Conservation (phyloP, 495 filamentous ascomycete genomes). For the Penicillium daleae region DNA sequence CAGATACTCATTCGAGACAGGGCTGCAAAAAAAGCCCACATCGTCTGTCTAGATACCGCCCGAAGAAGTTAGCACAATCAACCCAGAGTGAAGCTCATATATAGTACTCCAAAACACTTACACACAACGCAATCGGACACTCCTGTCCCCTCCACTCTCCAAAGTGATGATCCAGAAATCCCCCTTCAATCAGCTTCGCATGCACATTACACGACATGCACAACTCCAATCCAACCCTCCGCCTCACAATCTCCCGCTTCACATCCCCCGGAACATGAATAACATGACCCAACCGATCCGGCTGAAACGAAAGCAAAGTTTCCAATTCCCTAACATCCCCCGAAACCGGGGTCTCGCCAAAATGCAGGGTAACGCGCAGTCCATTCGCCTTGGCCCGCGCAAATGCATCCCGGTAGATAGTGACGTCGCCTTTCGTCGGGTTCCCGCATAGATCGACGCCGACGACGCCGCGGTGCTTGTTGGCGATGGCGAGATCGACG, state of each 20-base stretch:
- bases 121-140: constrained; percentile 61
- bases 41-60: constrained; percentile 71
- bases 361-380: constrained; percentile 74
- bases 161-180: constrained; percentile 74
- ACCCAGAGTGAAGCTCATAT: not conserved
- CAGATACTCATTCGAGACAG: constrained; percentile 77
- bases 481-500: constrained; percentile 64
- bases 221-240: constrained; percentile 68
- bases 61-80: not conserved
- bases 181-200: constrained; percentile 70
- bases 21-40: constrained; percentile 80
- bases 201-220: constrained; percentile 83
- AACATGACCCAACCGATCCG: constrained; percentile 78
- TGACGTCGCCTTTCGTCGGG: constrained; percentile 64
- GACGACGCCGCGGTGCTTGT: constrained; percentile 62
- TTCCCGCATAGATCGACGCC: constrained; percentile 84
- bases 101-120: constrained; percentile 43
- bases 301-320: constrained; percentile 63
- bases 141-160: constrained; percentile 61
- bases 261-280: constrained; percentile 67
- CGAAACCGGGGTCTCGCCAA: constrained; percentile 66
- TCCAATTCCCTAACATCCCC: constrained; percentile 59
- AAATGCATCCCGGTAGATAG: constrained; percentile 60
- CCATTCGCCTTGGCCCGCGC: constrained; percentile 53
- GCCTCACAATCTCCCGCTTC: constrained; percentile 56